phyloP scores from a whole-genome alignment of 2,329 filamentous ascomycete genomes.

The Aspergillus fumigatus region DNA sequence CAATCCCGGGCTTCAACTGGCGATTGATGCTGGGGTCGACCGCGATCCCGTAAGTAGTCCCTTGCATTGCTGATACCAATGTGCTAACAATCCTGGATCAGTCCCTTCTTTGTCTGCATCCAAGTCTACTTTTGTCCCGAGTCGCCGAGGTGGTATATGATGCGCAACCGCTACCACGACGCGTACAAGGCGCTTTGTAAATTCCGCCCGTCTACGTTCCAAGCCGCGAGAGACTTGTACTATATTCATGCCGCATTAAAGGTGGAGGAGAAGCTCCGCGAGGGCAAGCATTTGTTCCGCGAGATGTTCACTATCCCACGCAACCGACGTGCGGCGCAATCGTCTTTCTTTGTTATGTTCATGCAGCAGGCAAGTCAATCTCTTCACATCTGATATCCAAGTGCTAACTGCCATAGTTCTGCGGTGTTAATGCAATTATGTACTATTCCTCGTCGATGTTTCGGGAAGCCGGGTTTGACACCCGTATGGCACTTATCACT shows the following conservation, averaged over 20 bases:
- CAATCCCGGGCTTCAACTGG: conserved; percentile 53
- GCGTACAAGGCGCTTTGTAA: conserved; percentile 47
- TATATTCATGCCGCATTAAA: conserved; percentile 57
- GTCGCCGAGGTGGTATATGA: conserved; percentile 49
- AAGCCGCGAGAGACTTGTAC: conserved; percentile 54
- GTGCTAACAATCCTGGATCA: neutral
- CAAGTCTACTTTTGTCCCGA: conserved; percentile 64
- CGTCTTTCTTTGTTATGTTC: conserved; percentile 61
- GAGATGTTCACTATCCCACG: conserved; percentile 60
- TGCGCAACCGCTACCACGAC: conserved; percentile 41
- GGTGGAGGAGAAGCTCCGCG: conserved; percentile 52
- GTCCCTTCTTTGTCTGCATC: conserved; percentile 48
- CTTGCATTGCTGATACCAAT: neutral
- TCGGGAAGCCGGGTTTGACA: conserved; percentile 49
- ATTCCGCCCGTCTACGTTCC: conserved; percentile 48
- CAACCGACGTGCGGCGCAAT: conserved; percentile 57
- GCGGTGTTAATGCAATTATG: conserved; percentile 54
- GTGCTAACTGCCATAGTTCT: conserved; percentile 30
- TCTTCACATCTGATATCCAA: neutral
- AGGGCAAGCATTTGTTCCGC: conserved; percentile 50
- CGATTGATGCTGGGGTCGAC: conserved; percentile 66
- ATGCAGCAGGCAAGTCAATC: conserved; percentile 50
- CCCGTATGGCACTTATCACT: conserved; percentile 51
- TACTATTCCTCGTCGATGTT: conserved; percentile 63
- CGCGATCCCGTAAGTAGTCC: conserved; percentile 50